A percentile compares a stretch with the other conserved stretches of the same genome.
These are phyloP conservation scores for Pseudogymnoascus sp. DNA, from an alignment of 2,329 filamentous ascomycete species.

Conservation along the genomic window DNA sequence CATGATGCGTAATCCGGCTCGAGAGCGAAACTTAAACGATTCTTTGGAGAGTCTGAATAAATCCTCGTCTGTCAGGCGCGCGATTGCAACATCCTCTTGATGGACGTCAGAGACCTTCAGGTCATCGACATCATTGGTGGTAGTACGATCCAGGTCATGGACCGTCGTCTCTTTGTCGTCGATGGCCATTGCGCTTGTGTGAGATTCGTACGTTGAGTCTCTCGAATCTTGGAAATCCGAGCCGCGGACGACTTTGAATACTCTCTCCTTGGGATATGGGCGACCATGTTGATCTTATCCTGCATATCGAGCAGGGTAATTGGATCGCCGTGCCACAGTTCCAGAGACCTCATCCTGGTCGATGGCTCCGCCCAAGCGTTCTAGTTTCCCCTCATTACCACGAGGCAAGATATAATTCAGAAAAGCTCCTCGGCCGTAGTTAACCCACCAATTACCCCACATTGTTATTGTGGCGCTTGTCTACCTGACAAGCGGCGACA, in stretches of 20 bases:
- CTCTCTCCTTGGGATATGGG: background rate
- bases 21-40: constrained; percentile 35
- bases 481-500: background rate
- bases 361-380: background rate
- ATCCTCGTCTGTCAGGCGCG: constrained; percentile 40
- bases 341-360: background rate
- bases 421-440: background rate
- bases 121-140: constrained; percentile 25
- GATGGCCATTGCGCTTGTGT: background rate
- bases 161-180: constrained; percentile 7
- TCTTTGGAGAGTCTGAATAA: constrained; percentile 36
- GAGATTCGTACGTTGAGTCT: background rate
- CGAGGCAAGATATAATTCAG: background rate
- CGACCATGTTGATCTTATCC: constrained; percentile 8
- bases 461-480: background rate
- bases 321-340: background rate
- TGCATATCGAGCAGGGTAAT: background rate
- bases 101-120: constrained; percentile 30
- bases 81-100: constrained; percentile 39
- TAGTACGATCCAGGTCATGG: constrained; percentile 12
- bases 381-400: background rate
- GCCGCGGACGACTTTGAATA: background rate
- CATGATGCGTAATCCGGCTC: constrained; percentile 35
- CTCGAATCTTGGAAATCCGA: background rate
- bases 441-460: constrained; percentile 9